Evolutionary conservation across 208 protist species (phyloP), one percentile per base, ranked within the genome.

Genomic region (Trypanosoma grayi): DNA sequence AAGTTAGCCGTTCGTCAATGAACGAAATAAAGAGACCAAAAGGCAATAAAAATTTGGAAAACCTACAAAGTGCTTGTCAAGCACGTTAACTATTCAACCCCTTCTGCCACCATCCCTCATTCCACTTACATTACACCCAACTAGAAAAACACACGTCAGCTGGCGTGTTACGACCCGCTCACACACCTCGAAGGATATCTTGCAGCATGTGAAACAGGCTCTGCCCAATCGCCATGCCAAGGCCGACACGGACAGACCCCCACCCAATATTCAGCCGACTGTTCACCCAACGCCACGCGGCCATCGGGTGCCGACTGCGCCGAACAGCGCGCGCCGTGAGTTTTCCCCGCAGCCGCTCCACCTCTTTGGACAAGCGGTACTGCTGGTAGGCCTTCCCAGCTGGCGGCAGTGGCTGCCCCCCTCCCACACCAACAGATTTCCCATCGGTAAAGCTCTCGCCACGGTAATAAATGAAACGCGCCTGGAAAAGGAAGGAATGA

Each of bases 221-320:
- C 63, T 96, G 90, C 3, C 81, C 76, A 50, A 94, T 79, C 3
- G 90, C 86, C 90, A 96, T 93, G 3, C 90, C 90, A 2, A 96
- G 56, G 0, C 90, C 90, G 16, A 96, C 83, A 20, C 90, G 86
- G 10, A 93, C 52, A 16, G 90, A 94, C 6, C 90, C 90, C 87
- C 90, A 96, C 5, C 90, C 90, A 57, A 96, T 88, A 60, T 94
- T 96, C 25, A 96, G 73, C 0, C 90, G 77, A 30, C 77, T 88
- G 57, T 92, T 94, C 25, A 81, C 70, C 90, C 86, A 93, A 30
- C 62, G 71, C 66, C 79, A 91, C 5, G 85, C 77, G 0, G 74
- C 85, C n/a, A 85, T 41, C 7, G 83, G 85, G 48, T 96, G 81
- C 18, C 53, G 37, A 3, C 33, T 40, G 2, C 53, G 30, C 1